These are phyloP conservation scores for Wickerhamomyces subpelliculosus DNA, from an alignment of 805 yeast species.

Conservation along the genomic window DNA sequence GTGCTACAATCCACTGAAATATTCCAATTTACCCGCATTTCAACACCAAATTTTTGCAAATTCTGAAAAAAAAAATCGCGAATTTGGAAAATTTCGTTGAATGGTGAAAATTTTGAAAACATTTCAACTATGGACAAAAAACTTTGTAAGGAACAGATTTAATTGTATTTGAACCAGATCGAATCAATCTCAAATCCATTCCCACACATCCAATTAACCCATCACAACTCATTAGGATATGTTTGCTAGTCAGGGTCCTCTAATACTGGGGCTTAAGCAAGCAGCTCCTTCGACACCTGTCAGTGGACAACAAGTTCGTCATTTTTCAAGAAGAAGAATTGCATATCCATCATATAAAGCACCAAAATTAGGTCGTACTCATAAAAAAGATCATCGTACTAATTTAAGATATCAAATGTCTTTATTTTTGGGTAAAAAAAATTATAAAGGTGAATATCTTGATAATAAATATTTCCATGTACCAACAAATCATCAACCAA, in stretches of 20 bases:
- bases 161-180: too few species aligned
- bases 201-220: too few species aligned
- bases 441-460: conserved; percentile 74
- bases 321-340: conserved; percentile 42
- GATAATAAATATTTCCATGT: conserved; percentile 69
- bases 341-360: conserved; percentile 50
- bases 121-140: too few species aligned
- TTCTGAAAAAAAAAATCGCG: too few species aligned
- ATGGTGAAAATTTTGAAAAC: too few species aligned
- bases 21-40: too few species aligned
- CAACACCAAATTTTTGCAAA: too few species aligned
- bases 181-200: too few species aligned
- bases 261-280: conserved; percentile 4
- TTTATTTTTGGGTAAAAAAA: conserved; percentile 76
- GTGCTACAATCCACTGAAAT: too few species aligned
- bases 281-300: not conserved
- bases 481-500: conserved; percentile 62
- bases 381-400: conserved; percentile 37
- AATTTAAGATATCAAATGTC: conserved; percentile 58
- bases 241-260: conserved; percentile 1
- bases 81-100: too few species aligned
- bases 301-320: conserved; percentile 35
- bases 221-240: too few species aligned
- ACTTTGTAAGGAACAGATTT: too few species aligned
- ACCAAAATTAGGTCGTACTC: conserved; percentile 32